These are phyloP conservation scores for Flaveria brownii DNA, from an alignment of 129 eudicot genomes.

Conservation along the genomic window DNA sequence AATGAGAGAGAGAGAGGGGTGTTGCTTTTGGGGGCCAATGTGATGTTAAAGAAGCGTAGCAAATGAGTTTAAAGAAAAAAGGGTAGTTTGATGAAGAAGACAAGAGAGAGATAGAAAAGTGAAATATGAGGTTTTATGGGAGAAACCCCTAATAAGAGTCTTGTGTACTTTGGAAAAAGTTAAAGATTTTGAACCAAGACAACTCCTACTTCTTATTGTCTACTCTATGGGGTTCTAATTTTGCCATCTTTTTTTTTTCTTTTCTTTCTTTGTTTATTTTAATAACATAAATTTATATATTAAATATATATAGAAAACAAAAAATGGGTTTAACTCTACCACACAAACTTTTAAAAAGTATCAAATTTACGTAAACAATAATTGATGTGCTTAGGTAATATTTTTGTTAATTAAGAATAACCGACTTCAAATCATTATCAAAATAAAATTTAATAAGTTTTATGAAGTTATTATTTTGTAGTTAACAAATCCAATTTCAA, in stretches of 20 bases:
- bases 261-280: background rate
- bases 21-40: conserved; percentile 38
- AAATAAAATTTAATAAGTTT: too few relatives aligned
- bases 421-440: too few relatives aligned
- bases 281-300: background rate
- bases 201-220: conserved; percentile 45
- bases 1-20: conserved; percentile 11
- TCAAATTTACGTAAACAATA: too few relatives aligned
- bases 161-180: conserved; percentile 46
- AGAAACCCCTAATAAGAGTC: conserved; percentile 42
- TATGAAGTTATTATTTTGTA: too few relatives aligned
- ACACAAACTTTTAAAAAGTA: too few relatives aligned
- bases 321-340: too few relatives aligned
- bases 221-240: conserved; percentile 35
- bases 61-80: conserved; percentile 43
- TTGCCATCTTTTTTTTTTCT: conserved; percentile 3
- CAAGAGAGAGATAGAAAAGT: conserved; percentile 40
- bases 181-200: conserved; percentile 46
- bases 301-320: too few relatives aligned
- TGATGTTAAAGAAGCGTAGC: conserved; percentile 36
- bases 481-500: too few relatives aligned
- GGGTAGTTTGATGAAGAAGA: conserved; percentile 45
- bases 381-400: too few relatives aligned
- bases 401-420: too few relatives aligned
- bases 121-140: conserved; percentile 40